Evolutionary conservation across 2,329 filamentous ascomycete genomes (phyloP).

Genomic region (Simplicillium sp.): DNA sequence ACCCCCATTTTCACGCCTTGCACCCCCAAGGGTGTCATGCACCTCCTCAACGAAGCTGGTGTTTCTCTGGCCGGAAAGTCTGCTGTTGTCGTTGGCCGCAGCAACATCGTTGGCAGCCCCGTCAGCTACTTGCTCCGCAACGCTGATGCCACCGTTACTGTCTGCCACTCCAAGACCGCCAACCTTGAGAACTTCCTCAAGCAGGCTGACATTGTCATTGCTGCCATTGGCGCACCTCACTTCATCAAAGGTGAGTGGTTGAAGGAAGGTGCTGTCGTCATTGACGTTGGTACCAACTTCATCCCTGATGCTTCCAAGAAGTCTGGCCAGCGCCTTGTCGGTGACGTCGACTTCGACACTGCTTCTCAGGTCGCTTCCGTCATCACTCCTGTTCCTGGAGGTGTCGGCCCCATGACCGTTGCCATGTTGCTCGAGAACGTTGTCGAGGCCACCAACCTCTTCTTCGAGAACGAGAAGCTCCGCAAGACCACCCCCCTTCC

Average conservation of each 20-base stretch:
- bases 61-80: slow-evolving; percentile 82
- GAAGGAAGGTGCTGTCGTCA: slow-evolving; percentile 89
- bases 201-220: slow-evolving; percentile 80
- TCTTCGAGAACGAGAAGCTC: slow-evolving; percentile 75
- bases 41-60: slow-evolving; percentile 73
- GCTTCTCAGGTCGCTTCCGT: slow-evolving; percentile 78
- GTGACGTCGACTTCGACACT: slow-evolving; percentile 87
- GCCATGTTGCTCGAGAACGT: slow-evolving; percentile 97
- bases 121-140: slow-evolving; percentile 94
- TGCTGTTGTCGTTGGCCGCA: slow-evolving; percentile 87
- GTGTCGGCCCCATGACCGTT: slow-evolving; percentile 97
- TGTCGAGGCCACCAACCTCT: slow-evolving; percentile 71
- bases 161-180: slow-evolving; percentile 85
- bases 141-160: slow-evolving; percentile 90
- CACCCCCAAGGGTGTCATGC: slow-evolving; percentile 96
- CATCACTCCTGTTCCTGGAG: slow-evolving; percentile 93
- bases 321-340: slow-evolving; percentile 83
- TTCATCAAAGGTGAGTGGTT: slow-evolving; percentile 95
- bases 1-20: slow-evolving; percentile 85
- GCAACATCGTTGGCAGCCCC: slow-evolving; percentile 94
- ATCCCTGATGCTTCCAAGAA: slow-evolving; percentile 83
- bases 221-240: slow-evolving; percentile 77
- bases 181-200: slow-evolving; percentile 67
- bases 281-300: slow-evolving; percentile 97
- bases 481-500: slow-evolving; percentile 76